Evolutionary conservation across 352 stramenopile genomes (phyloP).

Genomic region (Globisporangium megalacanthum): DNA sequence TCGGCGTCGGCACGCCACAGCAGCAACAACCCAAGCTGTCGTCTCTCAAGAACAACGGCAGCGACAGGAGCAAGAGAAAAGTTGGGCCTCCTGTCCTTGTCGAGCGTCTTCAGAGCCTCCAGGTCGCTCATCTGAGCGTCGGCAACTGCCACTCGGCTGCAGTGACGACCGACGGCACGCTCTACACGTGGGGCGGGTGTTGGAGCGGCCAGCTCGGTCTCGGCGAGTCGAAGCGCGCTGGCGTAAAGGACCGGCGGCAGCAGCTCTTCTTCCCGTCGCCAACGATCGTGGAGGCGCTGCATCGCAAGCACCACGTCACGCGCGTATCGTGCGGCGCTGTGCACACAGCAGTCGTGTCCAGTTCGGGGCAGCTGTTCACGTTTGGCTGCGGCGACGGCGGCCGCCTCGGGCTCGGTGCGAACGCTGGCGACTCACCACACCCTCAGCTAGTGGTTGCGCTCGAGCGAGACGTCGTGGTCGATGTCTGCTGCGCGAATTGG

Average conservation of each 20-base stretch:
- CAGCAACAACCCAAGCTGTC: background rate
- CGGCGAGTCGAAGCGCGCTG: slow-evolving; percentile 45
- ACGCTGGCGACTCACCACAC: slow-evolving; percentile 27
- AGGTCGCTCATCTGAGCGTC: slow-evolving; percentile 34
- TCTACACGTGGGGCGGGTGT: slow-evolving; percentile 64
- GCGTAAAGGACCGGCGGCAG: slow-evolving; percentile 36
- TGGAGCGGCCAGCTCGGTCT: slow-evolving; percentile 70
- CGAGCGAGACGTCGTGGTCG: slow-evolving; percentile 43
- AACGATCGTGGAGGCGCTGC: slow-evolving; percentile 48
- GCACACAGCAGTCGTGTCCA: slow-evolving; percentile 62
- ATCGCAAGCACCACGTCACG: slow-evolving; percentile 27
- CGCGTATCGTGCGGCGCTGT: slow-evolving; percentile 88
- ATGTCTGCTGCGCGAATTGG: slow-evolving; percentile 60
- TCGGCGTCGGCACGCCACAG: slow-evolving; percentile 26
- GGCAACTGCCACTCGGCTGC: slow-evolving; percentile 60
- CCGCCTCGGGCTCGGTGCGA: slow-evolving; percentile 74
- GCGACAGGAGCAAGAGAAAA: background rate
- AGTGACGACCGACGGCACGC: slow-evolving; percentile 35
- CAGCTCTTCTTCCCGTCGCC: slow-evolving; percentile 62
- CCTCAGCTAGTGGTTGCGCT: slow-evolving; percentile 47
- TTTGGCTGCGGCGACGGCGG: slow-evolving; percentile 90
- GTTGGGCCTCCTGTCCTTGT: slow-evolving; percentile 2
- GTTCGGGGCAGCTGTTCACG: slow-evolving; percentile 62
- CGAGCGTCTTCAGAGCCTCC: slow-evolving; percentile 4
- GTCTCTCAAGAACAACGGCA: background rate